Evolutionary conservation across 2,329 filamentous ascomycete genomes (phyloP).

Genomic region (Geoglossum cookeanum): DNA sequence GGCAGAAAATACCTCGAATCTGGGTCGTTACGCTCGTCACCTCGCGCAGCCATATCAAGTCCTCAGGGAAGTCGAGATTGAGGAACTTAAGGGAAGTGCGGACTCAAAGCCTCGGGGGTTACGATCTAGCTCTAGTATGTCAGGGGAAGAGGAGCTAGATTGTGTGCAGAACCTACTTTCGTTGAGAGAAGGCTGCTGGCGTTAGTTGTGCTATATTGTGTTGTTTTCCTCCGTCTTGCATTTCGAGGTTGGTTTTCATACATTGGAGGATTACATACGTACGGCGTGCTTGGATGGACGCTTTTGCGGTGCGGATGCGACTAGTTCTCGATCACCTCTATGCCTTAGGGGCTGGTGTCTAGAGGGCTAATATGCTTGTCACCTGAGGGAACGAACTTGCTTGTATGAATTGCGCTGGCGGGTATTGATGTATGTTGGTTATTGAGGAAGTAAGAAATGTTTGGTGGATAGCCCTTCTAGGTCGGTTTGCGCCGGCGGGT

Average conservation of each 20-base stretch:
- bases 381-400: too few relatives aligned
- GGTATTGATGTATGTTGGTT: too few relatives aligned
- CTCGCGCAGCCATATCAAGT: constrained; percentile 8
- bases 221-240: not conserved
- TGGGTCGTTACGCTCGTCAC: constrained; percentile 18
- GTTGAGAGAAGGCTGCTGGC: constrained; percentile 84
- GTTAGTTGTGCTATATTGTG: constrained; percentile 11
- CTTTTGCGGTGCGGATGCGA: not conserved
- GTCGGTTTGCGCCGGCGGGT: too few relatives aligned
- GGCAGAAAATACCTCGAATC: constrained; percentile 25
- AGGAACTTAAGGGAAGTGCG: constrained; percentile 37
- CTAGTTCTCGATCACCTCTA: too few relatives aligned
- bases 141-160: constrained; percentile 52
- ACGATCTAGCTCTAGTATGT: constrained; percentile 43
- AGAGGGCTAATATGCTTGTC: too few relatives aligned
- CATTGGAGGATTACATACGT: not conserved
- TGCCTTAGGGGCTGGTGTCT: not conserved
- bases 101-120: constrained; percentile 26
- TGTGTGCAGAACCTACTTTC: constrained; percentile 79
- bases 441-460: not conserved
- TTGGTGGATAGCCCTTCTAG: not conserved
- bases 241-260: not conserved
- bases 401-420: too few relatives aligned
- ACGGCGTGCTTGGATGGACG: not conserved
- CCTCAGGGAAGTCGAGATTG: constrained; percentile 16